Base-by-base conservation (phyloP, 768 basidiomycete genomes). In the Boletus rubroflammeus region DNA sequence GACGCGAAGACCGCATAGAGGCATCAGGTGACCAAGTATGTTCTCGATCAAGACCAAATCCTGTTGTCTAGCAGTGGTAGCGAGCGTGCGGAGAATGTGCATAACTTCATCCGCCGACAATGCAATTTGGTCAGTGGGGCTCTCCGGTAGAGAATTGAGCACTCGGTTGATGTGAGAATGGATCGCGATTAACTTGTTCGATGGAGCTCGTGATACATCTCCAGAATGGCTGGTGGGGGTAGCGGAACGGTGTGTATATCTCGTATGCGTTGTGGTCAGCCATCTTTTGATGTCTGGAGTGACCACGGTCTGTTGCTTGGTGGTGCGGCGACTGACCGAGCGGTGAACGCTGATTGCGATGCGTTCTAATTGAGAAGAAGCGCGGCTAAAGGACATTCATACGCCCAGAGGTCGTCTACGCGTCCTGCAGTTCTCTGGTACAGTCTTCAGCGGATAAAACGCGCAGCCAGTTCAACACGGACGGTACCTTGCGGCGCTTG, bases 351-450 rank as follows among this genome's bases (percentile, higher is more conserved):
- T 50, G 48, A 66, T 51, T 47, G 64, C 67, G 48, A 67, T 61
- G 23, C 66, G 64, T 55, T 67, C 68, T 13, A 70, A 35, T 15
- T 64, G 68, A 59, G 32, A 66, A 62, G 61, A 72, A 75, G 63
- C 76, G 68, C 73, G 65, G 40, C 60, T 39, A 47, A 77, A 67
- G 77, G 75, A 82, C 82, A 87, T 86, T 83, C 85, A 86, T 83
- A 73, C 81, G 72, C 59, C 50, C 56, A 49, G 50, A 54, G 34
- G 13, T 60, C 52, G 43, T 53, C 45, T 62, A 57, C 58, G 42
- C 58, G 56, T 56, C 47, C 45, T 52, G 53, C 26, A 49, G 43
- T 21, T 51, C 43, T 53, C 57, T 58, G 57, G 38, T 11, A 44
- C 14, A 14, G n/a, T 29, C 6, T 31, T 63, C 35, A 64, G 64